Evolutionary conservation across 345 rosid species (phyloP).

Genomic region (Sonneratia alba): DNA sequence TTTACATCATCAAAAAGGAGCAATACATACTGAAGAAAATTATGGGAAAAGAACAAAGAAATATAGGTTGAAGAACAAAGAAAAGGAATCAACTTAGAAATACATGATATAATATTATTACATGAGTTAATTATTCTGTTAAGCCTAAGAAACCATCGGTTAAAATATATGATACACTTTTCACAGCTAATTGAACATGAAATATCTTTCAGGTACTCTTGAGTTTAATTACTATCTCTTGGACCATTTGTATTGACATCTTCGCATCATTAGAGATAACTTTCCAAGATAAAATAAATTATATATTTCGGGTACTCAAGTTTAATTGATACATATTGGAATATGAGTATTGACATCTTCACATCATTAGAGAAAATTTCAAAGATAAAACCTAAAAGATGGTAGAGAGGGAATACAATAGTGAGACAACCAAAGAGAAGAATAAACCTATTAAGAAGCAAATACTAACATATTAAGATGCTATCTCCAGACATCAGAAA

Average conservation of each 20-base stretch:
- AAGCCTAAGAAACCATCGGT: not conserved
- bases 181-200: not conserved
- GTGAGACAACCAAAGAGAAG: not conserved
- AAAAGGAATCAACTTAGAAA: no score
- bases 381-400: not conserved
- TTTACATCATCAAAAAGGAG: not conserved
- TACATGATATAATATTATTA: not conserved
- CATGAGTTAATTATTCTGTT: not conserved
- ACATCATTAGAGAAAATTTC: not conserved
- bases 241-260: not conserved
- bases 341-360: not conserved
- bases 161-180: not conserved
- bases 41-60: not conserved
- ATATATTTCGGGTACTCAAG: no score
- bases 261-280: not conserved
- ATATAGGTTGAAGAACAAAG: not conserved
- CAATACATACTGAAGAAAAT: not conserved
- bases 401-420: not conserved
- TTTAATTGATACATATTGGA: not conserved
- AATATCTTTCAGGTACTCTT: not conserved
- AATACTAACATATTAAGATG: not conserved
- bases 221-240: not conserved
- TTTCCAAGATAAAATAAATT: not conserved
- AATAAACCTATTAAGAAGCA: not conserved
- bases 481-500: not conserved